phyloP scores from a whole-genome alignment of 176 grass and related monocot species.

The Lolium rigidum region DNA sequence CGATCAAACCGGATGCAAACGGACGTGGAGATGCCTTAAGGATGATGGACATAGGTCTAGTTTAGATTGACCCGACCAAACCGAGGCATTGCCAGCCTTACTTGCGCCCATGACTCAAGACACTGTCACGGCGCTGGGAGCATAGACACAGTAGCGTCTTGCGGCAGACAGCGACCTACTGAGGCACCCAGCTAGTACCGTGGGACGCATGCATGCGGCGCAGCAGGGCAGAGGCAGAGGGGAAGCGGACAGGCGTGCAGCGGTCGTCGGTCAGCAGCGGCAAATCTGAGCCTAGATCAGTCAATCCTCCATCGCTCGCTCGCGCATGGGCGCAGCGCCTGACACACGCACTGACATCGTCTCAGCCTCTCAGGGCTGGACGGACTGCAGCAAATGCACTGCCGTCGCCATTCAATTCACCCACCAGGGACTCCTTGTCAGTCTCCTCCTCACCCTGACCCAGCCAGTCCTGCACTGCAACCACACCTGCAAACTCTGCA shows the following conservation, averaged over 20 bases:
- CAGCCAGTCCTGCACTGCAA: background rate
- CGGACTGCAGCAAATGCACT: constrained; percentile 6
- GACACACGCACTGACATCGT: constrained; percentile 39
- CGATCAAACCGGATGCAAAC: too few relatives aligned
- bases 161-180: constrained; percentile 35
- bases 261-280: background rate
- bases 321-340: constrained; percentile 6
- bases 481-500: background rate
- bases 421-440: background rate
- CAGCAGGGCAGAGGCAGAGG: too few relatives aligned
- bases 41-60: too few relatives aligned
- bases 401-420: constrained; percentile 21
- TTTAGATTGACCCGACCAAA: too few relatives aligned
- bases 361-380: too few relatives aligned
- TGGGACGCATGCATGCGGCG: background rate
- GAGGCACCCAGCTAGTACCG: background rate
- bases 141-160: background rate
- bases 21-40: too few relatives aligned
- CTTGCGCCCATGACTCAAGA: constrained; percentile 33
- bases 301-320: background rate
- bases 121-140: constrained; percentile 16
- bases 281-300: constrained; percentile 34
- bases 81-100: constrained; percentile 45
- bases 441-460: background rate
- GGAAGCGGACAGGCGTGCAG: background rate